These are phyloP conservation scores for Boletus huronensis DNA, from an alignment of 768 basidiomycete species.

Conservation along the genomic window DNA sequence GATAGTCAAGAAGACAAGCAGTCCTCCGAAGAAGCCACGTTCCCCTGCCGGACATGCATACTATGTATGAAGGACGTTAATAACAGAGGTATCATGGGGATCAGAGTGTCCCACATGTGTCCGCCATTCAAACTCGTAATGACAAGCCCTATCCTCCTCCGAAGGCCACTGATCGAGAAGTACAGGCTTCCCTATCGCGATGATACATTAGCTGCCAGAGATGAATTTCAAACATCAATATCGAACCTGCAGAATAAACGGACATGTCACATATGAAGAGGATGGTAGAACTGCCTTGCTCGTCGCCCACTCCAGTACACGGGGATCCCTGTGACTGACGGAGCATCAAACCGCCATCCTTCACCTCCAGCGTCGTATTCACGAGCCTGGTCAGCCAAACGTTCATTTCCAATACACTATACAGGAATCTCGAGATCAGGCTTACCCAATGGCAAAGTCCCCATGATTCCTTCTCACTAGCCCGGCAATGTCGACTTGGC, in stretches of 20 bases:
- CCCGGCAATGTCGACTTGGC: slow-evolving; percentile 52
- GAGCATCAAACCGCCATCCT: slow-evolving; percentile 52
- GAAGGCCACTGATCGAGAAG: slow-evolving; percentile 64
- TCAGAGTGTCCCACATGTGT: slow-evolving; percentile 57
- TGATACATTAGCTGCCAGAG: not conserved
- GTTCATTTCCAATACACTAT: not conserved
- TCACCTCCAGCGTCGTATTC: slow-evolving; percentile 61
- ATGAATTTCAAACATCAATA: not conserved
- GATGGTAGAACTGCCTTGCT: slow-evolving; percentile 62
- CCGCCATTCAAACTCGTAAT: slow-evolving; percentile 81
- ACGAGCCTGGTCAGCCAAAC: slow-evolving; percentile 19
- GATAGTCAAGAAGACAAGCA: slow-evolving; percentile 54
- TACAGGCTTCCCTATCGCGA: slow-evolving; percentile 39
- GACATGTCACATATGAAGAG: slow-evolving; percentile 75
- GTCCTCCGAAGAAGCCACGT: slow-evolving; percentile 45
- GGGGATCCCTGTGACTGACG: slow-evolving; percentile 59
- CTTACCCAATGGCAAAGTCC: slow-evolving; percentile 72
- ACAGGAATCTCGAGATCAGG: not conserved
- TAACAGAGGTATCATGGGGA: not conserved
- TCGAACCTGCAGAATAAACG: slow-evolving; percentile 50
- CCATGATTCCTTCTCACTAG: slow-evolving; percentile 59
- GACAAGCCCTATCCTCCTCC: slow-evolving; percentile 63
- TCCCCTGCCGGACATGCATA: slow-evolving; percentile 71
- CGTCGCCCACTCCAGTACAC: slow-evolving; percentile 45
- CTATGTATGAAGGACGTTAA: slow-evolving; percentile 34